phyloP scores from a whole-genome alignment of 345 rosid genomes.

The Psidium guajava region DNA sequence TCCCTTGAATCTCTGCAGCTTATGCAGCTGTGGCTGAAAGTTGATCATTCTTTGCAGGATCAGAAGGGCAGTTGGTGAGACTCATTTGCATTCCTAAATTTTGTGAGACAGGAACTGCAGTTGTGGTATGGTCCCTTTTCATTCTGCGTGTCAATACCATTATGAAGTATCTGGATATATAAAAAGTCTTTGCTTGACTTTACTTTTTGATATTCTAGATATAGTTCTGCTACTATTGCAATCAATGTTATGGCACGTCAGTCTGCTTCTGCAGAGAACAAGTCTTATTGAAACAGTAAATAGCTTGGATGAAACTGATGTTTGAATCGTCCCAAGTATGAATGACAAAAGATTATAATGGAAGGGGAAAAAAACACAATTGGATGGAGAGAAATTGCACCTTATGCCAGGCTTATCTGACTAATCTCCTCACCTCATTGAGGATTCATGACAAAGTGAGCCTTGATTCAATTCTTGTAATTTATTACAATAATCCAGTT shows the following conservation, averaged over 20 bases:
- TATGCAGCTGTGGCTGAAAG: neutral
- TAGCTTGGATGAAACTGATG: neutral
- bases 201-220: neutral
- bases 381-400: neutral
- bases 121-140: constrained; percentile 43
- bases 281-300: neutral
- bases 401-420: neutral
- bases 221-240: neutral
- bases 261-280: neutral
- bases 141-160: neutral
- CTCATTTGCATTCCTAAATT: constrained; percentile 74
- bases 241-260: neutral
- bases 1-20: neutral
- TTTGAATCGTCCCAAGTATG: neutral
- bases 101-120: constrained; percentile 67
- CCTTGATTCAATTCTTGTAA: neutral
- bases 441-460: neutral
- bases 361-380: neutral
- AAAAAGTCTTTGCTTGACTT: neutral
- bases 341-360: neutral
- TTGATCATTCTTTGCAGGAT: constrained; percentile 34
- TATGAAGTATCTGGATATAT: neutral
- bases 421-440: neutral
- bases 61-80: constrained; percentile 67
- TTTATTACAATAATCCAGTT: neutral